Evolutionary conservation across 139 green algal genomes (phyloP).

Genomic region (Diplosphaera chodatii): DNA sequence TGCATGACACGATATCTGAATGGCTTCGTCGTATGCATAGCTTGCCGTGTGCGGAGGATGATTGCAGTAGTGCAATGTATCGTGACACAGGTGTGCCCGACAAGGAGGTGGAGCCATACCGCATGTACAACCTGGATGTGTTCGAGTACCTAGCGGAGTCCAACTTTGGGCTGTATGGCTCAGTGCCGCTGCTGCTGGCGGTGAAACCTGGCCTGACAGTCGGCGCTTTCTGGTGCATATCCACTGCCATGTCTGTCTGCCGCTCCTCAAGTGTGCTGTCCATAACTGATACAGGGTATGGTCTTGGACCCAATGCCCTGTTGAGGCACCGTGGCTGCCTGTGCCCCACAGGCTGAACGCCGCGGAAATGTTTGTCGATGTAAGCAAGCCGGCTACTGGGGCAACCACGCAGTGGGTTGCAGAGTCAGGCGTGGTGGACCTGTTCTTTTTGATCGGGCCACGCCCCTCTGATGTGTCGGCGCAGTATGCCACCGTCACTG

Average conservation of each 20-base stretch:
- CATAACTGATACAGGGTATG: too few species aligned
- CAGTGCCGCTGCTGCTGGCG: slow-evolving; percentile 85
- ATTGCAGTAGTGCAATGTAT: too few species aligned
- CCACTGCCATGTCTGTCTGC: too few species aligned
- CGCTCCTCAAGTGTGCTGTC: too few species aligned
- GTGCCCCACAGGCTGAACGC: slow-evolving; percentile 86
- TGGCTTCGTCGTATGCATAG: too few species aligned
- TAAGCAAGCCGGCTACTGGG: slow-evolving; percentile 43
- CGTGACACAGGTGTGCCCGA: slow-evolving; percentile 9
- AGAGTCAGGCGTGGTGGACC: slow-evolving; percentile 90
- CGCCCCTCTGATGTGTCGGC: slow-evolving; percentile 40
- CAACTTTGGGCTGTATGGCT: slow-evolving; percentile 95
- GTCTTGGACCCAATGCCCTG: too few species aligned
- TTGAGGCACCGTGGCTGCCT: too few species aligned
- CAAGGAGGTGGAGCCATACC: slow-evolving; percentile 81
- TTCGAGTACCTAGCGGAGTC: slow-evolving; percentile 93
- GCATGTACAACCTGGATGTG: slow-evolving; percentile 99
- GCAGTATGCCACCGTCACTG: slow-evolving; percentile 81
- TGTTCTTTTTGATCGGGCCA: slow-evolving; percentile 86
- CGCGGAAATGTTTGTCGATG: slow-evolving; percentile 97
- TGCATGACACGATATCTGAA: too few species aligned
- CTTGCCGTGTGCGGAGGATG: too few species aligned
- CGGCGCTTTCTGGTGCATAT: slow-evolving; percentile 89
- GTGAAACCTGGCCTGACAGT: slow-evolving; percentile 65
- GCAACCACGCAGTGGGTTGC: slow-evolving; percentile 84